Percentiles rank a stretch among this genome's conserved stretches.
phyloP scores from a whole-genome alignment of 2,329 filamentous ascomycete genomes.

The Paecilomyces sp. region DNA sequence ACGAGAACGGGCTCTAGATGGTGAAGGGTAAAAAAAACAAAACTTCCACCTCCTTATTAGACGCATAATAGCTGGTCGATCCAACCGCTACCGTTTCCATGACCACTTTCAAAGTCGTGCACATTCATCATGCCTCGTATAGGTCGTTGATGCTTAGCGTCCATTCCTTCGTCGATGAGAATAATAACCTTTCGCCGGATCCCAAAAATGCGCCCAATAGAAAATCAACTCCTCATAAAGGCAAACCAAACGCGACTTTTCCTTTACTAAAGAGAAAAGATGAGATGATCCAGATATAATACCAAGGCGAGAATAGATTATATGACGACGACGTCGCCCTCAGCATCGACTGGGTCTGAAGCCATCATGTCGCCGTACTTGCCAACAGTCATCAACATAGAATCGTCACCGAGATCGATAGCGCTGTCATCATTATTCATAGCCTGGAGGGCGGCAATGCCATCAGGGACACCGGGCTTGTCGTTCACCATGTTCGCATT shows the following conservation, averaged over 20 bases:
- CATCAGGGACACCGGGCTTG: slow-evolving; percentile 42
- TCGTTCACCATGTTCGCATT: slow-evolving; percentile 21
- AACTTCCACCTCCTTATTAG: slow-evolving; percentile 16
- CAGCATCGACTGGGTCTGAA: slow-evolving; percentile 38
- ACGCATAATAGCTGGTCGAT: slow-evolving; percentile 11
- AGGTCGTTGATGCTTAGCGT: slow-evolving; percentile 19
- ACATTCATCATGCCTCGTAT: slow-evolving; percentile 24
- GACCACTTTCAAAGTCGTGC: slow-evolving; percentile 15
- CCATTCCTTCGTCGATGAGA: slow-evolving; percentile 9
- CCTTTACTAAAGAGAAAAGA: slow-evolving; percentile 1
- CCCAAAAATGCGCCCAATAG: slow-evolving; percentile 14
- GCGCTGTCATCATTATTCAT: slow-evolving; percentile 61
- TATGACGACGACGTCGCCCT: slow-evolving; percentile 40
- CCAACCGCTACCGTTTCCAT: slow-evolving; percentile 7
- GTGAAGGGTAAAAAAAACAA: slow-evolving; percentile 8
- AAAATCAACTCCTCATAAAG: slow-evolving; percentile 22
- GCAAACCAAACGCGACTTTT: slow-evolving; percentile 11
- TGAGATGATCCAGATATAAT: slow-evolving; percentile 12
- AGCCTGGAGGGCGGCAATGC: slow-evolving; percentile 22
- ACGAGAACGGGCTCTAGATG: slow-evolving; percentile 3
- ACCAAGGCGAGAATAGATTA: slow-evolving; percentile 15
- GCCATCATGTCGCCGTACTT: slow-evolving; percentile 41
- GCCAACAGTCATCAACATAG: slow-evolving; percentile 33
- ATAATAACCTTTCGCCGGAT: slow-evolving; percentile 14
- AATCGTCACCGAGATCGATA: slow-evolving; percentile 55